phyloP scores from a whole-genome alignment of 2,329 filamentous ascomycete species.

The Calonectria leucothoes region DNA sequence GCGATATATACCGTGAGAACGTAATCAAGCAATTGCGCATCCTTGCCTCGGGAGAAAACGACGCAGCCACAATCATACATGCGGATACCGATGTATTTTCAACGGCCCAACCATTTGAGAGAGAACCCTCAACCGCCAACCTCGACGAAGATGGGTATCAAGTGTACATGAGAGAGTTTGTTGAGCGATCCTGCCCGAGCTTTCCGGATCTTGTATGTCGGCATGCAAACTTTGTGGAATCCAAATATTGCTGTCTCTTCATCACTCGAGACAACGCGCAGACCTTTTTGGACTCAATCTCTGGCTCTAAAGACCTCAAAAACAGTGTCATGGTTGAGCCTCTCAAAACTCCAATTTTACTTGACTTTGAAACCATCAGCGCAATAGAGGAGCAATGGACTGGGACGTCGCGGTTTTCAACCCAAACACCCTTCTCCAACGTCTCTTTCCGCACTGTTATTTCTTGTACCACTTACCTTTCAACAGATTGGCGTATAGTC shows the following conservation, averaged over 20 bases:
- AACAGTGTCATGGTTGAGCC: not conserved
- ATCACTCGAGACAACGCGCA: not conserved
- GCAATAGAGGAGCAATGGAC: not conserved
- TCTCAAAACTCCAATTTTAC: not conserved
- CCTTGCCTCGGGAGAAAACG: constrained; percentile 1
- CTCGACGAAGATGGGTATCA: not conserved
- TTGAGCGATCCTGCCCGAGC: not conserved
- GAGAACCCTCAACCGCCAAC: not conserved
- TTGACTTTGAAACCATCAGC: constrained; percentile 3
- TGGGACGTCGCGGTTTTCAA: not conserved
- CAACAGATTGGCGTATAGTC: not conserved
- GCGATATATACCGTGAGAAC: constrained; percentile 21
- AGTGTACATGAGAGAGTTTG: not conserved
- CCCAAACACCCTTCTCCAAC: not conserved
- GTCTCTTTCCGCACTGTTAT: not conserved
- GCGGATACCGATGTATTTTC: not conserved
- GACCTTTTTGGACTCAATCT: not conserved
- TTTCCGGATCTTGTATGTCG: not conserved
- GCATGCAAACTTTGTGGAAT: not conserved
- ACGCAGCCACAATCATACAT: not conserved
- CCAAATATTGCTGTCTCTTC: not conserved
- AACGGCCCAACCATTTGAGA: not conserved
- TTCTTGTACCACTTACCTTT: not conserved
- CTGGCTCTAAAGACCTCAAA: not conserved
- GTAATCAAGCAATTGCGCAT: constrained; percentile 15